phyloP scores from a whole-genome alignment of 2,329 filamentous ascomycete genomes.

The Claviceps purpurea region DNA sequence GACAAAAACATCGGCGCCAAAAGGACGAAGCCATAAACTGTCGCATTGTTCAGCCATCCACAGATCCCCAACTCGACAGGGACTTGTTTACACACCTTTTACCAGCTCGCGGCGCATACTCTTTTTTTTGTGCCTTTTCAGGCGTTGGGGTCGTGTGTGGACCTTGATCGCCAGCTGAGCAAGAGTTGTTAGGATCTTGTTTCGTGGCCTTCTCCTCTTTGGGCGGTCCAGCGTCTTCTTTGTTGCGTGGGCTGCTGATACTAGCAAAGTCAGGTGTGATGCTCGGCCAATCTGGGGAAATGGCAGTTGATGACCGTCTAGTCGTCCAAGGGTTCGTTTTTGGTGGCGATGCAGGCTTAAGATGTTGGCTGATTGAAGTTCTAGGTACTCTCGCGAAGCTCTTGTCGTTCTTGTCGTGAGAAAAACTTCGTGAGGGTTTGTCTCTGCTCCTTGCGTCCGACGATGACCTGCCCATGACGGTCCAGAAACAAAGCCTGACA shows the following conservation, averaged over 20 bases:
- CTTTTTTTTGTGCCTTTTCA: constrained; percentile 14
- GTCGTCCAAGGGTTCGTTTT: constrained; percentile 19
- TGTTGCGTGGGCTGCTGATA: not conserved
- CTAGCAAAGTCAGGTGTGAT: constrained; percentile 1
- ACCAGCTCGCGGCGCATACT: constrained; percentile 14
- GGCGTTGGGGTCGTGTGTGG: constrained; percentile 3
- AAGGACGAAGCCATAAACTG: constrained; percentile 19
- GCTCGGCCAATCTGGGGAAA: constrained; percentile 1
- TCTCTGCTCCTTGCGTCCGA: not conserved
- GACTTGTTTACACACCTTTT: constrained; percentile 11
- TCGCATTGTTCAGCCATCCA: not conserved
- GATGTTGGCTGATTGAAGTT: constrained; percentile 1
- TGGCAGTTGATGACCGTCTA: not conserved
- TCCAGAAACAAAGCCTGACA: not conserved
- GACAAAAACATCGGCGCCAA: constrained; percentile 21
- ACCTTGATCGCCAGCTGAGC: not conserved
- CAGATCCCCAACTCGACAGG: not conserved
- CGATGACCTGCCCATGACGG: not conserved
- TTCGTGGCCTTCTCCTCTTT: not conserved
- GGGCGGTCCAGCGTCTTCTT: not conserved
- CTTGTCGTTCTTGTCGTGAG: constrained; percentile 13
- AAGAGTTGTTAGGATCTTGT: not conserved
- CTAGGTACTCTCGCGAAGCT: not conserved
- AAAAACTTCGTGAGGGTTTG: constrained; percentile 7
- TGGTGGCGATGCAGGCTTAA: constrained; percentile 21